Conservation (phyloP, 441 rosid species). For the Euphorbia corollata region DNA sequence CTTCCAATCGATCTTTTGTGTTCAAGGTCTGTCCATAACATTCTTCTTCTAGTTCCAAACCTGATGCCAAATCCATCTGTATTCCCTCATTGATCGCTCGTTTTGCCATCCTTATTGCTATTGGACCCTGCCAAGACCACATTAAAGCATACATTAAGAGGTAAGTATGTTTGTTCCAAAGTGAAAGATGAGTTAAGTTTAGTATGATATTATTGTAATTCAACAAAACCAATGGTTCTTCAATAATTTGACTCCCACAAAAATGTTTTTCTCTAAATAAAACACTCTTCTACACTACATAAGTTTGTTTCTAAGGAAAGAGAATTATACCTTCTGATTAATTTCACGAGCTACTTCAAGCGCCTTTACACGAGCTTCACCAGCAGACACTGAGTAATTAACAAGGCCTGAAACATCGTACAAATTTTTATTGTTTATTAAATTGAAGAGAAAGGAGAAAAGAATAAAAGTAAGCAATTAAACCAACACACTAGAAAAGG, state of each 20-base stretch:
- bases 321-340: conserved; percentile 51
- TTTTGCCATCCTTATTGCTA: conserved; percentile 76
- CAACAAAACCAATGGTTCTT: neutral
- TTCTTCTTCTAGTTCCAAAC: conserved; percentile 63
- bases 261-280: neutral
- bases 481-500: neutral
- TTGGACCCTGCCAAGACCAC: conserved; percentile 53
- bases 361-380: conserved; percentile 66
- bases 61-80: conserved; percentile 44
- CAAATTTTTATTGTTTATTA: conserved; percentile 7
- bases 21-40: conserved; percentile 53
- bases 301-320: neutral
- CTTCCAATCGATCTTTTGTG: conserved; percentile 83
- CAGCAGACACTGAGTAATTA: conserved; percentile 60
- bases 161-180: neutral
- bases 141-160: conserved; percentile 6
- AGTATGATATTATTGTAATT: neutral
- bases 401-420: conserved; percentile 47
- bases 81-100: conserved; percentile 59
- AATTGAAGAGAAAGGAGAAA: neutral
- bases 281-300: neutral
- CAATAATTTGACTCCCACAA: neutral
- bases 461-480: neutral
- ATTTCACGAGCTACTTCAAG: conserved; percentile 72
- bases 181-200: neutral